Conservation (phyloP, 331 rosid genomes). For the Quercus phellos region DNA sequence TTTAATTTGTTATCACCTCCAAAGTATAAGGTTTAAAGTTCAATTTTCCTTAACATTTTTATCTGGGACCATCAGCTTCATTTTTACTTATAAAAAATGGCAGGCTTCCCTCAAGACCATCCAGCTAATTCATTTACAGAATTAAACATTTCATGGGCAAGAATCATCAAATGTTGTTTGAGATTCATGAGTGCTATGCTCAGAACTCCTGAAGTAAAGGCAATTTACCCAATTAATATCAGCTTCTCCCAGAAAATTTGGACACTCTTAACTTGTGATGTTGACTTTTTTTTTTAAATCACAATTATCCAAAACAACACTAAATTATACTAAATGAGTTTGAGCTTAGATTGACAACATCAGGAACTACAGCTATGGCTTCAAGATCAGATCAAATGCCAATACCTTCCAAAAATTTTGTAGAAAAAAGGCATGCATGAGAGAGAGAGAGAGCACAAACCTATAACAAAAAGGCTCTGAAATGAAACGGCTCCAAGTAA, state of each 20-base stretch:
- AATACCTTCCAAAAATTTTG: neutral
- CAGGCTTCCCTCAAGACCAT: neutral
- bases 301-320: neutral
- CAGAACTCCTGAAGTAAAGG: no score
- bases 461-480: slow-evolving; percentile 57
- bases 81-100: neutral
- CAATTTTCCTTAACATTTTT: no score
- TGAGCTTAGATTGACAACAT: neutral
- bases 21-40: no score
- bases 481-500: slow-evolving; percentile 68
- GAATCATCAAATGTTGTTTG: no score
- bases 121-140: neutral
- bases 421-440: neutral
- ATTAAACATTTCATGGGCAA: no score
- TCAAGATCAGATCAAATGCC: neutral
- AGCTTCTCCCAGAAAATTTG: neutral
- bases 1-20: no score
- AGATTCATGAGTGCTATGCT: no score
- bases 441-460: slow-evolving; percentile 43
- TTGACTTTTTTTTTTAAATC: no score
- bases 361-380: neutral
- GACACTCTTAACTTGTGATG: neutral
- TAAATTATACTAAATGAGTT: neutral
- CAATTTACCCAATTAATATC: no score
- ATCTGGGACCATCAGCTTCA: neutral